Percentiles rank a stretch among this genome's conserved stretches.
Conservation (phyloP, 2,329 filamentous ascomycete genomes). For the Ascochyta pisi region DNA sequence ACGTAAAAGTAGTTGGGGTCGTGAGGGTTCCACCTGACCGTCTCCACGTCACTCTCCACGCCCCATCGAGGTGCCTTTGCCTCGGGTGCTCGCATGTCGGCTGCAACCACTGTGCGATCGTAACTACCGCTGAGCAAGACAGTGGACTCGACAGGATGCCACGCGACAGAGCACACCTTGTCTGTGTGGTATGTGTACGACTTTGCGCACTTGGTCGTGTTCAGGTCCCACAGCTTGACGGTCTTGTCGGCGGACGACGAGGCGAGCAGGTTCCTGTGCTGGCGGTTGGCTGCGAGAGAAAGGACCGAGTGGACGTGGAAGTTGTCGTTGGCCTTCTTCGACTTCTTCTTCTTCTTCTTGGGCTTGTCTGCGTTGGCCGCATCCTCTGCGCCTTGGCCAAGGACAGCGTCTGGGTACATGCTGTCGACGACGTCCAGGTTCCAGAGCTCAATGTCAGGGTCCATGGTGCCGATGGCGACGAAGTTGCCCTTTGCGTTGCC, state of each 20-base stretch:
- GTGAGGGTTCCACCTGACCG: constrained; percentile 90
- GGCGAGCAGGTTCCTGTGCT: constrained; percentile 91
- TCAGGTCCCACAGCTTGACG: constrained; percentile 96
- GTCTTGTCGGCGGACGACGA: constrained; percentile 97
- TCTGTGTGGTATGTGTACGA: constrained; percentile 96
- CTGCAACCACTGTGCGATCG: constrained; percentile 91
- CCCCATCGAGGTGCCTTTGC: constrained; percentile 84
- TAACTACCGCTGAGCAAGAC: constrained; percentile 92
- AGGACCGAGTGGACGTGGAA: constrained; percentile 96
- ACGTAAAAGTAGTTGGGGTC: constrained; percentile 94
- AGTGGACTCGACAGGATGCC: constrained; percentile 88
- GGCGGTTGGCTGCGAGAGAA: constrained; percentile 87
- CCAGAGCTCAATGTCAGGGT: constrained; percentile 98
- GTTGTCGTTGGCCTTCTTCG: constrained; percentile 84
- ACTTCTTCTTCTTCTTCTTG: constrained; percentile 90
- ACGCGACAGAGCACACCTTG: constrained; percentile 95
- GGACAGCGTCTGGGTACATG: constrained; percentile 97
- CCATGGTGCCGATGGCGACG: constrained; percentile 94
- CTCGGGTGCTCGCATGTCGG: constrained; percentile 93
- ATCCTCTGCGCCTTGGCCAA: constrained; percentile 70
- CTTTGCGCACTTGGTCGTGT: constrained; percentile 90
- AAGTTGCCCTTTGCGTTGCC: constrained; percentile 81
- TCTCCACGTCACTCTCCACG: constrained; percentile 95
- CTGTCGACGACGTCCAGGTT: constrained; percentile 94
- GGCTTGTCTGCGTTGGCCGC: constrained; percentile 64